A percentile compares a stretch with the other conserved stretches of the same genome.
phyloP scores from a whole-genome alignment of 129 eudicot genomes.

The Ambrosia trifida region DNA sequence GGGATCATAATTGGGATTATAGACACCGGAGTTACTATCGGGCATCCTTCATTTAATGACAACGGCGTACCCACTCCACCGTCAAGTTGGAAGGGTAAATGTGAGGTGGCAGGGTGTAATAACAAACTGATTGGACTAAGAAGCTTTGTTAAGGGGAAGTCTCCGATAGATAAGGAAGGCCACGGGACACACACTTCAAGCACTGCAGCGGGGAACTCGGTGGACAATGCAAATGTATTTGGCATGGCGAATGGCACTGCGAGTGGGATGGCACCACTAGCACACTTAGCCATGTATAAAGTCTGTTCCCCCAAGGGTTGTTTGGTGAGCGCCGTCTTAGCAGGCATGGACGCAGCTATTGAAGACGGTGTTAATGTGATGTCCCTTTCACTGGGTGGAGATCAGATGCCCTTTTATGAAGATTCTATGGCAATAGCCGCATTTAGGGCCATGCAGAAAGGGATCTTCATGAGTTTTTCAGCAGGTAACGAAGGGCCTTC shows the following conservation, averaged over 20 bases:
- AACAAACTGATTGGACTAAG: conserved; percentile 29
- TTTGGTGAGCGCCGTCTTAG: too few relatives aligned
- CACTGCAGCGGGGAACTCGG: conserved; percentile 42
- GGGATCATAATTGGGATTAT: conserved; percentile 32
- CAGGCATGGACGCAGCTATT: too few relatives aligned
- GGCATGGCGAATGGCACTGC: conserved; percentile 48
- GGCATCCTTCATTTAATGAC: conserved; percentile 28
- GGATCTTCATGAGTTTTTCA: conserved; percentile 58
- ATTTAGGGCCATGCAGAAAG: conserved; percentile 42
- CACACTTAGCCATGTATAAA: conserved; percentile 32
- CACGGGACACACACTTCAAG: conserved; percentile 45
- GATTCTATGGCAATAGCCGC: not conserved
- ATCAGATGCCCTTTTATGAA: not conserved
- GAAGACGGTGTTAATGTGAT: too few relatives aligned
- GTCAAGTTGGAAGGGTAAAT: conserved; percentile 38
- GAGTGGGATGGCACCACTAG: conserved; percentile 10
- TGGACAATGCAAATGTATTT: conserved; percentile 35
- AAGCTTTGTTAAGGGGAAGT: not conserved
- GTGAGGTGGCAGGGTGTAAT: conserved; percentile 25
- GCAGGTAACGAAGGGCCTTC: conserved; percentile 57
- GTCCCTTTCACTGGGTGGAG: too few relatives aligned
- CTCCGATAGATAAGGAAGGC: conserved; percentile 32
- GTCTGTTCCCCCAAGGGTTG: conserved; percentile 5
- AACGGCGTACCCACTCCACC: conserved; percentile 40
- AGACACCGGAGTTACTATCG: conserved; percentile 30